phyloP scores from a whole-genome alignment of 2,329 filamentous ascomycete species.

The Microcyclosporella mali region DNA sequence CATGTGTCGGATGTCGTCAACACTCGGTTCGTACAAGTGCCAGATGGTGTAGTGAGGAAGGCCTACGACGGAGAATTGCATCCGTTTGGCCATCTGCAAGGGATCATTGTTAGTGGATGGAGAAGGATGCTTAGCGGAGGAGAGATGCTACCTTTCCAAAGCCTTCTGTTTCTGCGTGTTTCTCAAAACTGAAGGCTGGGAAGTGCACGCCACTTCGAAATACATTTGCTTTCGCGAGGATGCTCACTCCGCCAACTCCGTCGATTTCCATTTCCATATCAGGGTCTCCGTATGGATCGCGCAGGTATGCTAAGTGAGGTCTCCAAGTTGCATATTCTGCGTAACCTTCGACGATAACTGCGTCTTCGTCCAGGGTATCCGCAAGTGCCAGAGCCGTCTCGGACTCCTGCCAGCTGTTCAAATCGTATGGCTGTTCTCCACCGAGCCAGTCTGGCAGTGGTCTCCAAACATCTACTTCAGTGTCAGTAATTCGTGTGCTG shows the following conservation, averaged over 20 bases:
- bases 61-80: slow-evolving; percentile 92
- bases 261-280: slow-evolving; percentile 99
- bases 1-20: slow-evolving; percentile 96
- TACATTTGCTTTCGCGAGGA: slow-evolving; percentile 89
- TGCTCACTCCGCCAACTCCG: slow-evolving; percentile 94
- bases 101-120: too few species aligned
- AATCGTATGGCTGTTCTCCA: slow-evolving; percentile 93
- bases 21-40: slow-evolving; percentile 99
- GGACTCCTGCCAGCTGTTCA: slow-evolving; percentile 99
- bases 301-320: slow-evolving; percentile 90
- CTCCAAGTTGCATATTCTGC: slow-evolving; percentile 98
- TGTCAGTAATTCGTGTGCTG: slow-evolving; percentile 38
- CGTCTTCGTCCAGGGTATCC: slow-evolving; percentile 93
- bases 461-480: slow-evolving; percentile 69
- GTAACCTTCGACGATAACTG: slow-evolving; percentile 97
- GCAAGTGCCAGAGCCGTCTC: slow-evolving; percentile 91
- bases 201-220: slow-evolving; percentile 96
- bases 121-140: too few species aligned
- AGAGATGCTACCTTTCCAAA: slow-evolving; percentile 93
- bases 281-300: slow-evolving; percentile 93
- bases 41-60: slow-evolving; percentile 97
- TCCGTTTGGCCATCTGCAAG: slow-evolving; percentile 87
- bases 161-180: slow-evolving; percentile 95
- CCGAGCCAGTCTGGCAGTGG: slow-evolving; percentile 98
- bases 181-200: slow-evolving; percentile 96